Conservation (phyloP, 305 asterid genomes). For the Nicotiana rustica region DNA sequence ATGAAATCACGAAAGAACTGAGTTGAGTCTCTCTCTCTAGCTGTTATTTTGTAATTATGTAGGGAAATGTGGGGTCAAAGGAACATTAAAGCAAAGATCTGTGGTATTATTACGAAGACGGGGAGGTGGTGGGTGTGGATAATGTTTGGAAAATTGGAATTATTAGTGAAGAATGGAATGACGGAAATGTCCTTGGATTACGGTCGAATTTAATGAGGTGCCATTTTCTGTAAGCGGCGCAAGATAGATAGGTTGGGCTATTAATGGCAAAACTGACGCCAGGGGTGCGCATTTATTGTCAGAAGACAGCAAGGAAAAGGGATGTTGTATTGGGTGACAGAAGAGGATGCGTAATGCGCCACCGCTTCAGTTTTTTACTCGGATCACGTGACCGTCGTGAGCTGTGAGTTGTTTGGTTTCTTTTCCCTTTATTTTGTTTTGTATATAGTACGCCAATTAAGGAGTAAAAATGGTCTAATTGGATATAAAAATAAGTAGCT, state of each 20-base stretch:
- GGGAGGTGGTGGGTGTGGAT: constrained; percentile 30
- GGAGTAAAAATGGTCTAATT: not conserved
- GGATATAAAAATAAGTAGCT: not conserved
- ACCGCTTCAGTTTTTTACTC: constrained; percentile 39
- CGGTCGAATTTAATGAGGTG: constrained; percentile 16
- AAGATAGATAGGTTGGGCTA: constrained; percentile 48
- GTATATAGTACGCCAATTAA: not conserved
- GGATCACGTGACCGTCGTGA: constrained; percentile 67
- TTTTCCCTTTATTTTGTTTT: not conserved
- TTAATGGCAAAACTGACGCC: constrained; percentile 63
- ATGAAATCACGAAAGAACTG: not conserved
- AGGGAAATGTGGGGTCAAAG: constrained; percentile 39
- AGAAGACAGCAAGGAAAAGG: not conserved
- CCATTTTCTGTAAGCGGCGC: constrained; percentile 46
- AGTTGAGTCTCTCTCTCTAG: constrained; percentile 34
- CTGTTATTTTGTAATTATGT: constrained; percentile 66
- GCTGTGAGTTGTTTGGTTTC: not conserved
- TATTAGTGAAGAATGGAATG: constrained; percentile 32
- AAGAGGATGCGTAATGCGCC: constrained; percentile 35
- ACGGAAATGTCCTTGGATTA: constrained; percentile 37
- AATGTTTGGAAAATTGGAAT: not conserved
- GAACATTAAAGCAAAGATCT: constrained; percentile 37
- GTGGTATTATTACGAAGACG: constrained; percentile 21
- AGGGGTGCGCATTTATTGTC: constrained; percentile 60
- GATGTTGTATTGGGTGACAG: constrained; percentile 41